Evolutionary conservation across 2,329 filamentous ascomycete species (phyloP), one percentile per base, ranked within the genome.

Genomic region (Aciculosporium take): DNA sequence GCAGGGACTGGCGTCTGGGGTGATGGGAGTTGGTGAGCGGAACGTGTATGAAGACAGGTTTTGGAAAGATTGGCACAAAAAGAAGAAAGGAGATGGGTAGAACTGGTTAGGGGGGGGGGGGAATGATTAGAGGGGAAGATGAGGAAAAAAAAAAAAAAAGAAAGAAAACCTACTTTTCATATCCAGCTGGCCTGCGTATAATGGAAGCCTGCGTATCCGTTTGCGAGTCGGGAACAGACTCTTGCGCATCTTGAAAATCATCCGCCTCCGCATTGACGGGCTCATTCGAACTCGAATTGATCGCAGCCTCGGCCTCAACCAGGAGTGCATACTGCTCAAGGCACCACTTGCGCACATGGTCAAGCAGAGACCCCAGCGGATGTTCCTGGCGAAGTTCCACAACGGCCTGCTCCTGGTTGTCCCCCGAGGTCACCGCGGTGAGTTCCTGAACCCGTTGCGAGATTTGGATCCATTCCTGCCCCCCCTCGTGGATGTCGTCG

Each of bases 331-430:
- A 53, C 17, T 48, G 44, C n/a, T 28, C 30, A 4, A 37, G 8
- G 6, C 57, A 46, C 45, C 50, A 56, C 1, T 21, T 5, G 15
- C 39, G 24, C 15, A 59, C 41, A 7, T 47, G 28, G 0, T 42
- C 15, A 4, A 56, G 36, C 20, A 58, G 38, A 8, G 38, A 4
- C 13, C 43, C 31, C 12, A 53, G 28, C 1, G 50, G 46, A 31
- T 49, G 58, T 5, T 28, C 21, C 7, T 43, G 18, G 17, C 29
- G 44, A 2, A 59, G 45, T 4, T 43, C 20, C 6, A 21, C 24
- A n/a, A 53, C 24, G 2, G 43, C 45, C 6, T 34, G 31, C 2
- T 38, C 41, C 10, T 39, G 36, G 27, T 43, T 48, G 17, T 46
- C 43, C 3, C 40, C 42, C 7, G 9, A 12, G 2, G 10, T 8